These are phyloP conservation scores for Zelonia costaricensis DNA, from an alignment of 208 protist species.

Conservation along the genomic window DNA sequence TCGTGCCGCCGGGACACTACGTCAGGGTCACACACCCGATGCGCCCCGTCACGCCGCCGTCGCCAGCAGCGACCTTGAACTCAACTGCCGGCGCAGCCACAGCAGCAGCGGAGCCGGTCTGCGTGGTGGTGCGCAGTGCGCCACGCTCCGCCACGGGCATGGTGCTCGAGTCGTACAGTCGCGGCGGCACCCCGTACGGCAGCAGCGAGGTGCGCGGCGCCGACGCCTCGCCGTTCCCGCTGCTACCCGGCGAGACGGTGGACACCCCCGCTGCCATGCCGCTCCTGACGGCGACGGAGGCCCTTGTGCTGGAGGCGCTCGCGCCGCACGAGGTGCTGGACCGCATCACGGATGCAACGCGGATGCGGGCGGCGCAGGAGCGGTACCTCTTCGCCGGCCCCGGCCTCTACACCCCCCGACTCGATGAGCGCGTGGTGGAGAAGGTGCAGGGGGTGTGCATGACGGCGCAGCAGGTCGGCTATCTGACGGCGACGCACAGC, in stretches of 20 bases:
- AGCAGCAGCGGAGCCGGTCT: neutral
- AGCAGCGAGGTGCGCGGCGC: constrained; percentile 81
- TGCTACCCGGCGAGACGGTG: constrained; percentile 80
- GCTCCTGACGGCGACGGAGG: constrained; percentile 65
- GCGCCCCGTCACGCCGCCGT: neutral
- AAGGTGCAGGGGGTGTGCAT: constrained; percentile 12
- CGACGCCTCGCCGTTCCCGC: constrained; percentile 83
- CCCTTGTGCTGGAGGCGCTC: constrained; percentile 31
- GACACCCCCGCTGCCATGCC: constrained; percentile 38
- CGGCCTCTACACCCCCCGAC: constrained; percentile 37
- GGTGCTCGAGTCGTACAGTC: constrained; percentile 15
- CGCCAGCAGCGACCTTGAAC: too few relatives aligned
- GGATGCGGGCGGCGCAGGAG: constrained; percentile 15
- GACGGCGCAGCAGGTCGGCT: constrained; percentile 22
- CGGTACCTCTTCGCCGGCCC: constrained; percentile 42
- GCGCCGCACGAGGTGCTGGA: constrained; percentile 15
- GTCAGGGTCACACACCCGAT: constrained; percentile 77
- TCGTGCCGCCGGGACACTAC: constrained; percentile 91
- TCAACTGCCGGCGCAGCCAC: constrained; percentile 5
- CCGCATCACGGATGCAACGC: neutral
- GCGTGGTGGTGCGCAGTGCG: constrained; percentile 8
- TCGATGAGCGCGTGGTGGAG: constrained; percentile 25
- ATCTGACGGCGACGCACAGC: constrained; percentile 24
- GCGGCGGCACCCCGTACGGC: constrained; percentile 35
- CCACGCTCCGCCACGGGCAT: constrained; percentile 1